Base-by-base conservation (phyloP, 192 early-diverging fungal genomes). In the Gaertneriomyces semiglobifer region DNA sequence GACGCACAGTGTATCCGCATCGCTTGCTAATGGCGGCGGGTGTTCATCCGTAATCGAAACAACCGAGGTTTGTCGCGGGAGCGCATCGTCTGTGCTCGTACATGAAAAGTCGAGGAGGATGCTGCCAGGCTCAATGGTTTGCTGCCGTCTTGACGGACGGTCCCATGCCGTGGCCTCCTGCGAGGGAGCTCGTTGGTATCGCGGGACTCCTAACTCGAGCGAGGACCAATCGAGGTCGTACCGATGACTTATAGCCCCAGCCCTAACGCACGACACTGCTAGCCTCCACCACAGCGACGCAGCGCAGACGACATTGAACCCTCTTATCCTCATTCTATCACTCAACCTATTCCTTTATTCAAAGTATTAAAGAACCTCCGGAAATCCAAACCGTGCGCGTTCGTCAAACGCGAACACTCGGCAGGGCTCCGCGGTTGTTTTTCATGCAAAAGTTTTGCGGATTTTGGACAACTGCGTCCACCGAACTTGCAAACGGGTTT, bases 171-270 rank as follows among this genome's bases (percentile, higher is more conserved):
- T 33, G 25, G 25, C 25, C 1, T 33, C 25, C 25, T 33, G 25
- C 25, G 25, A 0, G 25, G 25, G 25, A 33, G 25, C 25, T 18
- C 50, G 50, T n/a, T 52, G 50, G 50, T 52, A 52, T n/a, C 50
- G 50, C n/a, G 50, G 50, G 50, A 6, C 20, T 3, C 20, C n/a
- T 5, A 20, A 18, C n/a, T 52, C n/a, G 50, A 52, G 50, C n/a
- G 50, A 52, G n/a, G 50, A 52, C 50, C n/a, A 20, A 20, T 52
- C 50, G 20, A 52, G 50, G n/a, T 52, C 50, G 6, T 52, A 52
- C n/a, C 50, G 50, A 52, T 33, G 25, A 33, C 25, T 33, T 33
- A 33, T 33, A 33, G 25, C 25, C 25, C 25, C 48, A 50, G 18
- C 14, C 18, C 18, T 50, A 18, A 18, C 48, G 48, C 48, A 50